These are phyloP conservation scores for Ambrosiella xylebori DNA, from an alignment of 2,329 filamentous ascomycete genomes.

Conservation along the genomic window DNA sequence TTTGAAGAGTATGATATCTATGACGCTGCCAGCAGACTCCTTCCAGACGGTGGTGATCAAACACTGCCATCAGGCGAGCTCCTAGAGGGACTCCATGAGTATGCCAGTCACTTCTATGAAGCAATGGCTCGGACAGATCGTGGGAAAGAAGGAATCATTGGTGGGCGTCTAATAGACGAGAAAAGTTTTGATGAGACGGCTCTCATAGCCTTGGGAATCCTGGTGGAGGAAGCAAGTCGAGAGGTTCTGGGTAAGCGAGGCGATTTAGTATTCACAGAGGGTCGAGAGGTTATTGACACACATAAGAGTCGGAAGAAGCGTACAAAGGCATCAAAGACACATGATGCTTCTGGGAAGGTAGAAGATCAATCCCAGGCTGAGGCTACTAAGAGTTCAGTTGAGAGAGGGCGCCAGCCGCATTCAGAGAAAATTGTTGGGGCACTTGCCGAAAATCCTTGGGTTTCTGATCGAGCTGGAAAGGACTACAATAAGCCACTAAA, in stretches of 20 bases:
- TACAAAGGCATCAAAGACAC: neutral
- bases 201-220: conserved; percentile 54
- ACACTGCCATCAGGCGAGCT: conserved; percentile 51
- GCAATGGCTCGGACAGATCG: conserved; percentile 17
- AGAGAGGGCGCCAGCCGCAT: too few species aligned
- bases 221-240: conserved; percentile 53
- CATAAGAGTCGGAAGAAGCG: neutral
- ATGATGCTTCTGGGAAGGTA: too few species aligned
- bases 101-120: conserved; percentile 49
- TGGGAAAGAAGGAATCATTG: conserved; percentile 13
- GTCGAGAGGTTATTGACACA: conserved; percentile 17
- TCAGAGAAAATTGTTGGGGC: neutral
- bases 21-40: conserved; percentile 41
- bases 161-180: conserved; percentile 26
- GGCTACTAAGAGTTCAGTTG: too few species aligned
- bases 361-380: too few species aligned
- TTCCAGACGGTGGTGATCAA: conserved; percentile 26
- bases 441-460: neutral
- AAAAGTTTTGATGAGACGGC: conserved; percentile 63
- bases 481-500: too few species aligned
- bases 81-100: conserved; percentile 50
- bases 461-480: too few species aligned
- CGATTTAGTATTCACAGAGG: conserved; percentile 56
- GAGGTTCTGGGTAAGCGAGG: conserved; percentile 46
- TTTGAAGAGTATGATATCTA: conserved; percentile 59